Evolutionary conservation across 306 rosid species (phyloP).

Genomic region (Trifolium pratense): DNA sequence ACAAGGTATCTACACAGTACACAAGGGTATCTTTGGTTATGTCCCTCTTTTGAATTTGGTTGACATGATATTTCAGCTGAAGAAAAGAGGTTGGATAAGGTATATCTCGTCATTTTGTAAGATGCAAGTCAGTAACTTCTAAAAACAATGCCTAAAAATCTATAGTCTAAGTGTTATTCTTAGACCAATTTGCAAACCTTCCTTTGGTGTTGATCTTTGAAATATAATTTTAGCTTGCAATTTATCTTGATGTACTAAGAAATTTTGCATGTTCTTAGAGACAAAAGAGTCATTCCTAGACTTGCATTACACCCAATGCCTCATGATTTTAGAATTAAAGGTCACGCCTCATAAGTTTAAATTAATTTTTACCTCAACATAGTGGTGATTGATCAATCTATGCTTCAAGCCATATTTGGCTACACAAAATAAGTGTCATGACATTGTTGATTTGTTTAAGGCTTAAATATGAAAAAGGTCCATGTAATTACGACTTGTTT

Average conservation of each 20-base stretch:
- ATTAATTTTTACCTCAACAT: constrained; percentile 3
- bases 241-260: constrained; percentile 12
- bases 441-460: constrained; percentile 35
- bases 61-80: constrained; percentile 95
- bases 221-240: constrained; percentile 23
- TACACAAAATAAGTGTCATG: constrained; percentile 15
- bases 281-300: constrained; percentile 12
- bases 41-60: constrained; percentile 94
- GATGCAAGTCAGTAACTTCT: constrained; percentile 20
- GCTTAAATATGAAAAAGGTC: too few relatives aligned
- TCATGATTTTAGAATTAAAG: constrained; percentile 8
- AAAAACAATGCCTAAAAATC: constrained; percentile 20
- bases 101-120: constrained; percentile 40
- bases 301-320: constrained; percentile 17
- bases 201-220: constrained; percentile 13
- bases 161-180: constrained; percentile 21
- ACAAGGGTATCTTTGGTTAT: too few relatives aligned
- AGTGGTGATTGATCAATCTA: constrained; percentile 19
- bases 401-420: constrained; percentile 12
- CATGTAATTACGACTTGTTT: too few relatives aligned
- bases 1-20: too few relatives aligned
- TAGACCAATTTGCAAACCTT: constrained; percentile 19
- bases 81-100: constrained; percentile 99
- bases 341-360: constrained; percentile 5
- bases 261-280: constrained; percentile 12